phyloP scores from a whole-genome alignment of 371 early-diverging fungal species.

The Apophysomyces variabilis region DNA sequence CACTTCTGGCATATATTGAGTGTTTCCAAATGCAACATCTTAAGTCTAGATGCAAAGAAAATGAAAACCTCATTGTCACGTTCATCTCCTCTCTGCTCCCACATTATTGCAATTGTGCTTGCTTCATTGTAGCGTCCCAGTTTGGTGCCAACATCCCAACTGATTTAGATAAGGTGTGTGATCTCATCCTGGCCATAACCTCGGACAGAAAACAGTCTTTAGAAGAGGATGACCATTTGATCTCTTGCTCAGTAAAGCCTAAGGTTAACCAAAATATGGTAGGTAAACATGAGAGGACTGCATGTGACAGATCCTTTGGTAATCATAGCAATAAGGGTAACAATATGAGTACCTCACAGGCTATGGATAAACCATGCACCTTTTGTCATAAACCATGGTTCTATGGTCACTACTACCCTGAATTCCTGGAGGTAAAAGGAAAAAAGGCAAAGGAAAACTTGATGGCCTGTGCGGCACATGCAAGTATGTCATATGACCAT shows the following conservation, averaged over 20 bases:
- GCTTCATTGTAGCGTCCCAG: too few species aligned
- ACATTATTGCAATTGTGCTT: too few species aligned
- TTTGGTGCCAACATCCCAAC: too few species aligned
- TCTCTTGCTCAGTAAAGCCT: neutral
- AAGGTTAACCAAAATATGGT: neutral
- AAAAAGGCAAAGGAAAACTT: neutral
- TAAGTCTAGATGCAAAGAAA: too few species aligned
- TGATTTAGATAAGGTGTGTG: too few species aligned
- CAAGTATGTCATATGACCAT: neutral
- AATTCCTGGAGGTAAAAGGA: neutral
- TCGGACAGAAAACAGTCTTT: too few species aligned
- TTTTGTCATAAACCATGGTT: neutral
- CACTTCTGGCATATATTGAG: too few species aligned
- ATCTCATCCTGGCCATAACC: too few species aligned
- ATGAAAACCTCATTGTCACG: too few species aligned
- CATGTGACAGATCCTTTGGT: neutral
- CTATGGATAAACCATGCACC: neutral
- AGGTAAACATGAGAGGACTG: neutral
- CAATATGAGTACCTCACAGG: neutral
- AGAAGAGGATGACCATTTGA: too few species aligned
- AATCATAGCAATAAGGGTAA: neutral
- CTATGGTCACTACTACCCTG: neutral
- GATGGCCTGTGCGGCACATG: neutral
- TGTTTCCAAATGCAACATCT: too few species aligned
- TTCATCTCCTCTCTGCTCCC: too few species aligned